Percentiles rank a stretch among this genome's conserved stretches.
Conservation (phyloP, 306 rosid genomes). For the Lathyrus oleraceus region DNA sequence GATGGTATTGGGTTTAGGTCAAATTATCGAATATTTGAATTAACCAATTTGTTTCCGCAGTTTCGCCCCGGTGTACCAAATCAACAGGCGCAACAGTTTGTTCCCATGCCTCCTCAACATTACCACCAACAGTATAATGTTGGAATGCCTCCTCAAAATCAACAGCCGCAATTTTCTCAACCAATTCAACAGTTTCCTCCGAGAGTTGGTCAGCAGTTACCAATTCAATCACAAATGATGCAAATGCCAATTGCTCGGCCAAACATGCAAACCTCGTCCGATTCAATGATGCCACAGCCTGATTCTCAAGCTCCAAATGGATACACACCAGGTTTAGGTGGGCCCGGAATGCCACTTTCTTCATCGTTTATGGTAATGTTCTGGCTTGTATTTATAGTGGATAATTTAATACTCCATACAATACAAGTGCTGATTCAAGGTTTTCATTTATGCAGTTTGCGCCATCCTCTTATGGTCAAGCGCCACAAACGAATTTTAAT, state of each 20-base stretch:
- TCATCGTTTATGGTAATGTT: slow-evolving; percentile 73
- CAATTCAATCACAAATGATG: slow-evolving; percentile 57
- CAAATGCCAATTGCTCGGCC: slow-evolving; percentile 64
- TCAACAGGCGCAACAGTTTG: slow-evolving; percentile 72
- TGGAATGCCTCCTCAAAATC: slow-evolving; percentile 71
- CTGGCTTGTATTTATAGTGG: slow-evolving; percentile 10
- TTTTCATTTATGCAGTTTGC: slow-evolving; percentile 58
- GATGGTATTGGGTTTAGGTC: slow-evolving; percentile 22
- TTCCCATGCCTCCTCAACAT: slow-evolving; percentile 67
- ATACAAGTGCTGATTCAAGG: slow-evolving; percentile 35
- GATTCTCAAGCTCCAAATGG: slow-evolving; percentile 65
- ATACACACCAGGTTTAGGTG: slow-evolving; percentile 61
- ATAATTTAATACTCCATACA: slow-evolving; percentile 15
- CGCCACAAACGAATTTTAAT: slow-evolving; percentile 49
- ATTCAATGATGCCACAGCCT: slow-evolving; percentile 52
- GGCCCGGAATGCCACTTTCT: slow-evolving; percentile 61
- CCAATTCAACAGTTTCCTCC: slow-evolving; percentile 69
- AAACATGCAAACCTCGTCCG: slow-evolving; percentile 59
- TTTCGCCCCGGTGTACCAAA: slow-evolving; percentile 71
- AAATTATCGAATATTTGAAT: background rate
- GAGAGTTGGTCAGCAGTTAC: slow-evolving; percentile 64
- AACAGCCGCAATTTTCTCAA: slow-evolving; percentile 65
- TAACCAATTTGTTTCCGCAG: slow-evolving; percentile 49
- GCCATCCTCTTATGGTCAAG: slow-evolving; percentile 65
- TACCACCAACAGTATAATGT: slow-evolving; percentile 70